Base-by-base conservation (phyloP, 768 basidiomycete genomes). In the Cystofilobasidium ferigula region DNA sequence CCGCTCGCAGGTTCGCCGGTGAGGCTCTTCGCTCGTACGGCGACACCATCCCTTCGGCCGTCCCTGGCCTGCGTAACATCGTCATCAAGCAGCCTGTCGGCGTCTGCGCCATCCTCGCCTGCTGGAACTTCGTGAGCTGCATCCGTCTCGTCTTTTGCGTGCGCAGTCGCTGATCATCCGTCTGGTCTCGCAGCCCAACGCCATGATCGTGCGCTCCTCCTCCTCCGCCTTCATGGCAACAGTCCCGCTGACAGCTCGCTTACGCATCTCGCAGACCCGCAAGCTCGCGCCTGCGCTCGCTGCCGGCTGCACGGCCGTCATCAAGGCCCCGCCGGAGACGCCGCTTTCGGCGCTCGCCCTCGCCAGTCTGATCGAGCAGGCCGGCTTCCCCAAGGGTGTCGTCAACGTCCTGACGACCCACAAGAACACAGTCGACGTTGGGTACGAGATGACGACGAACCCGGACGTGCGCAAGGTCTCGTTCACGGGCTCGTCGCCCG, bases 361-460 rank as follows among this genome's bases (percentile, higher is more conserved):
- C 30, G 62, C 53, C 57, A 40, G 40, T 58, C 63, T 51, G 20
- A 61, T 61, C 42, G 51, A 80, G 53, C 86, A 90, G 45, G 94
- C 93, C n/a, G 95, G 94, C 38, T 79, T 99, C 51, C 94, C 95
- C 6, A 84, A 87, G 38, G 95, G 95, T 51, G 95, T 97, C 42
- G 84, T 99, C 75, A 98, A 99, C 77, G 81, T 95, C 57, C 84
- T 99, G 47, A 88, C 91, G 2, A 92, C 92, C 2, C 82, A 86
- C 57, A 86, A 86, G 73, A 84, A 95, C 72, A 84, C 93, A 36
- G 74, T 75, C 64, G 88, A 86, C n/a, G 87, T 98, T 35, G 95
- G 91, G 24, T 86, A 86, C 71, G 94, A 97, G 78, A 83, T 99
- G 81, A 94, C 90, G 74, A 86, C 92, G 75, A 95, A 83, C 79